These are phyloP conservation scores for Phyllostachys edulis DNA, from an alignment of 176 grass and related monocot genomes.

Conservation along the genomic window DNA sequence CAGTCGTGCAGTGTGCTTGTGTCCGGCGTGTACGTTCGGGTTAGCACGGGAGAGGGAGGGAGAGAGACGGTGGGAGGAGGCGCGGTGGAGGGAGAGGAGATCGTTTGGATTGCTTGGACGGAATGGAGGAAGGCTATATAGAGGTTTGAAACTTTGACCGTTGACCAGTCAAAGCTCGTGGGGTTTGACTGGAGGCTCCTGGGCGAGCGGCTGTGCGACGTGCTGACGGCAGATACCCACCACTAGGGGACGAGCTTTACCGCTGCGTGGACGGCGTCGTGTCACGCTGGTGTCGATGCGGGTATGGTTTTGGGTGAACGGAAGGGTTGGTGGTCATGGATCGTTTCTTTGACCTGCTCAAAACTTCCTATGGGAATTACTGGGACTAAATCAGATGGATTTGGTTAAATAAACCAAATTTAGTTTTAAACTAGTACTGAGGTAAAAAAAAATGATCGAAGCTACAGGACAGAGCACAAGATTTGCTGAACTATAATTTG, in stretches of 20 bases:
- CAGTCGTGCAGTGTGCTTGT: background rate
- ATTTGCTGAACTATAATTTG: background rate
- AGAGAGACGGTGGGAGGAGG: background rate
- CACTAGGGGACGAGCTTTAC: background rate
- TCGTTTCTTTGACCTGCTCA: constrained; percentile 65
- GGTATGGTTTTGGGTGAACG: constrained; percentile 20
- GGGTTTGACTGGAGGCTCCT: constrained; percentile 68
- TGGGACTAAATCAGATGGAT: constrained; percentile 8
- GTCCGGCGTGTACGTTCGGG: constrained; percentile 34
- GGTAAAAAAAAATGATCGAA: background rate
- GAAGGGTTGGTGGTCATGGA: constrained; percentile 33
- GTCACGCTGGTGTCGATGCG: background rate
- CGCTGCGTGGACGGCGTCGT: background rate
- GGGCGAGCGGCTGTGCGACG: background rate
- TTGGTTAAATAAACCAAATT: background rate
- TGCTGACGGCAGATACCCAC: background rate
- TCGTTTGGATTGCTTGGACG: constrained; percentile 38
- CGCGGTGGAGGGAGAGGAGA: background rate
- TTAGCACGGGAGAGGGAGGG: background rate
- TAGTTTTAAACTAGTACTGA: background rate
- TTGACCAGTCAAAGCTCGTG: constrained; percentile 91
- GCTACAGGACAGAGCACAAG: background rate
- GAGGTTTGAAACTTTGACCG: constrained; percentile 69
- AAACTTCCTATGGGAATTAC: constrained; percentile 18
- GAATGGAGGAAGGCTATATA: constrained; percentile 50